Conservation (phyloP, 495 filamentous ascomycete species). For the Penicillium subrubescens region DNA sequence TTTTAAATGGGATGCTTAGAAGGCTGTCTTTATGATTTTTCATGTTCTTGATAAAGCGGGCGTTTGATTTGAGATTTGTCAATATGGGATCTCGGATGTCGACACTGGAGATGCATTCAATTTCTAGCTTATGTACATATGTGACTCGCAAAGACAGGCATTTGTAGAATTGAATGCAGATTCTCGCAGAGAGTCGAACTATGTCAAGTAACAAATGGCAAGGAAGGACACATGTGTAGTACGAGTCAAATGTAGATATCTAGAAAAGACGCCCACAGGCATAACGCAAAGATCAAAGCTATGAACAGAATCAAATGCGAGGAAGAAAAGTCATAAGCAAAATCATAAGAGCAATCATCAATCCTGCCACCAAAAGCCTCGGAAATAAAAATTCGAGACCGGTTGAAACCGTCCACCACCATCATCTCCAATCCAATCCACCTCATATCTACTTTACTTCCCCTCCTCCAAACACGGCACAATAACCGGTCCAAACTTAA, state of each 20-base stretch:
- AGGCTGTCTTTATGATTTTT: neutral
- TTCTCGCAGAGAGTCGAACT: neutral
- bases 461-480: conserved; percentile 92
- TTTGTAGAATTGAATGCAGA: neutral
- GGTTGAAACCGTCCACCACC: neutral
- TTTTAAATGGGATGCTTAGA: conserved; percentile 15
- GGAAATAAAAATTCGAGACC: neutral
- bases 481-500: conserved; percentile 97
- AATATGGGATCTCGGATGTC: neutral
- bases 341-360: conserved; percentile 2
- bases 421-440: neutral
- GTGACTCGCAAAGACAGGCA: neutral
- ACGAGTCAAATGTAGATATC: neutral
- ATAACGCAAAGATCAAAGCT: neutral
- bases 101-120: neutral
- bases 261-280: neutral
- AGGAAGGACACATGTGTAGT: neutral
- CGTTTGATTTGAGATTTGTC: neutral
- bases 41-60: neutral
- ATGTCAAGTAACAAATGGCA: neutral
- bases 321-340: neutral
- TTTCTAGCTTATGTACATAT: neutral
- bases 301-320: neutral
- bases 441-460: conserved; percentile 19
- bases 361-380: neutral